phyloP scores from a whole-genome alignment of 768 basidiomycete species.

The Mycena haematopus region DNA sequence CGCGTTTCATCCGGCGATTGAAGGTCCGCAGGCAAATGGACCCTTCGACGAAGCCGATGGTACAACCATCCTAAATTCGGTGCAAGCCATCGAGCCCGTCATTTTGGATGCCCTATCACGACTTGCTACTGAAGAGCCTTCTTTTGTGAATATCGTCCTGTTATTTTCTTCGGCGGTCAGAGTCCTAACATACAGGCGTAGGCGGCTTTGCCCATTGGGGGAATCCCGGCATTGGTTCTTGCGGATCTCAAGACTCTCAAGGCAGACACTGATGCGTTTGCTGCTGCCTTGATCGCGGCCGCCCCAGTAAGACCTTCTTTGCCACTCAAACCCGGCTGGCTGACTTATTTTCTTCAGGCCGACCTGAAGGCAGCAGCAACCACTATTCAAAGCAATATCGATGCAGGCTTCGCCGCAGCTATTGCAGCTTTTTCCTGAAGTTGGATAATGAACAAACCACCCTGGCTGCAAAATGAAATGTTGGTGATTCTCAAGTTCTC shows the following conservation, averaged over 20 bases:
- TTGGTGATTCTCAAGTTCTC: too few relatives aligned
- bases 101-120: conserved; percentile 33
- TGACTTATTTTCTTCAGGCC: conserved; percentile 26
- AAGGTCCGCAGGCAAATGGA: conserved; percentile 30
- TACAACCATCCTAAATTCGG: conserved; percentile 30
- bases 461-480: too few relatives aligned
- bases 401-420: conserved; percentile 36
- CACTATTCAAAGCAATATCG: conserved; percentile 28
- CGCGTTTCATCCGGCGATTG: neutral
- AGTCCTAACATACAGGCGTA: neutral
- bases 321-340: neutral
- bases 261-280: conserved; percentile 30
- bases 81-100: conserved; percentile 36
- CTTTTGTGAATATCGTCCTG: conserved; percentile 26
- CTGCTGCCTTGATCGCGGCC: conserved; percentile 33
- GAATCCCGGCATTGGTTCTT: conserved; percentile 37
- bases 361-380: conserved; percentile 30
- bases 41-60: conserved; percentile 38
- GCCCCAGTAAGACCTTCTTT: conserved; percentile 34
- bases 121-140: conserved; percentile 36
- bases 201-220: conserved; percentile 37
- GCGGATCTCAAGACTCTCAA: conserved; percentile 38
- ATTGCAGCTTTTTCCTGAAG: conserved; percentile 33
- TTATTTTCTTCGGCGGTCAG: neutral
- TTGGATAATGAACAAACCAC: neutral